These are phyloP conservation scores for Malus hybrid DNA, from an alignment of 331 rosid genomes.

Conservation along the genomic window DNA sequence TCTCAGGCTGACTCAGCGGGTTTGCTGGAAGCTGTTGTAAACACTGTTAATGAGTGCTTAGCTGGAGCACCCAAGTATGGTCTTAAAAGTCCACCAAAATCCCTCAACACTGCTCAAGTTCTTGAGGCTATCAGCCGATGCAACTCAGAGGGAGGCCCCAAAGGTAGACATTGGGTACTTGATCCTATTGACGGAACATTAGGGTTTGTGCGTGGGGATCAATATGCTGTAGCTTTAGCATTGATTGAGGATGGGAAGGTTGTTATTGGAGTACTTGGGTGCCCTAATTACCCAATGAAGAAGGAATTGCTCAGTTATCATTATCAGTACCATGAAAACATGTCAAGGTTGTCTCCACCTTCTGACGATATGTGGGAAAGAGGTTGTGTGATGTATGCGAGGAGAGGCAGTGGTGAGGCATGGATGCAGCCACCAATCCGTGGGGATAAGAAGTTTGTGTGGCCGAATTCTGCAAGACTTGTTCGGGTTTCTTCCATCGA, in stretches of 20 bases:
- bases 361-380: constrained; percentile 24
- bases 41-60: constrained; percentile 38
- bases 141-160: constrained; percentile 39
- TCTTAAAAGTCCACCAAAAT: constrained; percentile 21
- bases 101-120: constrained; percentile 23
- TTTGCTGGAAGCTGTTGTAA: constrained; percentile 33
- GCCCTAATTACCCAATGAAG: constrained; percentile 47
- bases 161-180: constrained; percentile 42
- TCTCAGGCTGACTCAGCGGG: constrained; percentile 26
- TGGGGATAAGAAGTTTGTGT: constrained; percentile 24
- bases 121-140: constrained; percentile 41
- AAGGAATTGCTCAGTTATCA: constrained; percentile 34
- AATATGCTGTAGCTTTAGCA: constrained; percentile 45
- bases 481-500: constrained; percentile 37
- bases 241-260: constrained; percentile 37
- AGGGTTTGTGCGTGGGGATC: constrained; percentile 47
- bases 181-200: constrained; percentile 49
- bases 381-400: constrained; percentile 46
- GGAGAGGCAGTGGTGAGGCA: constrained; percentile 25
- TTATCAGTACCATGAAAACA: constrained; percentile 19
- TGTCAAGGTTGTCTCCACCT: constrained; percentile 13
- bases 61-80: constrained; percentile 36
- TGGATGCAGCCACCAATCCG: constrained; percentile 35
- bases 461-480: constrained; percentile 35
- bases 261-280: constrained; percentile 42